Conservation (phyloP, 768 basidiomycete species). For the Auriscalpium vulgare region DNA sequence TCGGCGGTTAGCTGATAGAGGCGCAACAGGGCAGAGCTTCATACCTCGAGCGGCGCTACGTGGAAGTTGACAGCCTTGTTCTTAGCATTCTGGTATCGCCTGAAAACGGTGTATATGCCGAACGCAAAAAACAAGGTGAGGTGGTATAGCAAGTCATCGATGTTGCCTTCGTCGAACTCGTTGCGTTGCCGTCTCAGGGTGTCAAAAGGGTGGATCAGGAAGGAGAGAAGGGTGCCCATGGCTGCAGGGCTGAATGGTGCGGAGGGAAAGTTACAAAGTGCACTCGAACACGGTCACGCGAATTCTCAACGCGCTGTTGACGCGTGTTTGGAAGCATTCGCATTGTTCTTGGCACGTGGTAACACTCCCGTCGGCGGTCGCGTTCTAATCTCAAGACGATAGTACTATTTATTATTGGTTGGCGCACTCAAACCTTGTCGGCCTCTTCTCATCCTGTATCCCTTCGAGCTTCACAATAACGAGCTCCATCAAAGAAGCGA, state of each 20-base stretch:
- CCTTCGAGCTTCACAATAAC: too few relatives aligned
- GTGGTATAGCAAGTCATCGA: constrained; percentile 54
- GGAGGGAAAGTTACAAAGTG: background rate
- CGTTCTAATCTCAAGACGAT: too few relatives aligned
- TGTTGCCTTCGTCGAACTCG: constrained; percentile 23
- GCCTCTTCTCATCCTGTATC: too few relatives aligned
- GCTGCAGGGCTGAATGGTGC: background rate
- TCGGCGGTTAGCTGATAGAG: constrained; percentile 1
- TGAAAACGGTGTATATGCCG: constrained; percentile 73
- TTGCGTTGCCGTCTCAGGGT: constrained; percentile 41
- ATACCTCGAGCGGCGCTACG: constrained; percentile 50
- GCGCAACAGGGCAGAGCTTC: constrained; percentile 13
- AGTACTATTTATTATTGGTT: too few relatives aligned
- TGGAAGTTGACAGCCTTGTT: constrained; percentile 70
- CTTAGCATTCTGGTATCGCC: constrained; percentile 64
- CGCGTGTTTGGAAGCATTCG: constrained; percentile 4
- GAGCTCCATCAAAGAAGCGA: too few relatives aligned
- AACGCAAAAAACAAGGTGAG: constrained; percentile 64
- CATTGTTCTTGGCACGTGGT: background rate
- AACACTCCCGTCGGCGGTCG: too few relatives aligned
- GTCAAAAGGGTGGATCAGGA: constrained; percentile 42
- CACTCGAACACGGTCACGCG: constrained; percentile 10
- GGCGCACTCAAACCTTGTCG: too few relatives aligned
- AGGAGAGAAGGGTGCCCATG: constrained; percentile 25
- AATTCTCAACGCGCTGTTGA: constrained; percentile 13